phyloP scores from a whole-genome alignment of 225 moss, liverwort and hornwort genomes.

The Antitrichia curtipendula region DNA sequence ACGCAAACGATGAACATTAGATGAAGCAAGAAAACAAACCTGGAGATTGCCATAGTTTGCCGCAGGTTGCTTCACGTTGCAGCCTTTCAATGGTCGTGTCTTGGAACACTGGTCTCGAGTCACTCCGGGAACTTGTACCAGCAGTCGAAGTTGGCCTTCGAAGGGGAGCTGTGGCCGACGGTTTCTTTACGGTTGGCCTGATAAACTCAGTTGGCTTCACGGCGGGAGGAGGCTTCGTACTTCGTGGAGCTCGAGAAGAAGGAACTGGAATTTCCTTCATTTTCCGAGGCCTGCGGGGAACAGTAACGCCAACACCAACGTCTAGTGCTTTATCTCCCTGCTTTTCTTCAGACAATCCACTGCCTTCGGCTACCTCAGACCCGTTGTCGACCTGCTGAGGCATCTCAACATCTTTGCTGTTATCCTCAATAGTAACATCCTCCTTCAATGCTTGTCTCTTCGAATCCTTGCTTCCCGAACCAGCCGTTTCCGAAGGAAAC shows the following conservation, averaged over 20 bases:
- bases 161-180: neutral
- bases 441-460: neutral
- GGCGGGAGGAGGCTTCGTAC: slow-evolving; percentile 23
- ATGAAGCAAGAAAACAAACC: slow-evolving; percentile 48
- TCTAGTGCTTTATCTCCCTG: slow-evolving; percentile 9
- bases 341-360: slow-evolving; percentile 22
- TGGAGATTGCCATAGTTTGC: slow-evolving; percentile 90
- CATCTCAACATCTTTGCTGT: slow-evolving; percentile 10
- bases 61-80: slow-evolving; percentile 92
- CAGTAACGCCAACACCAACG: neutral
- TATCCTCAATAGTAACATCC: neutral
- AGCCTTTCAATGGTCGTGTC: slow-evolving; percentile 92
- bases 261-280: slow-evolving; percentile 20
- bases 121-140: slow-evolving; percentile 27
- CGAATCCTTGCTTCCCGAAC: neutral
- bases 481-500: neutral
- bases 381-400: slow-evolving; percentile 14
- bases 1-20: neutral
- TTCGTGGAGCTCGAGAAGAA: slow-evolving; percentile 12
- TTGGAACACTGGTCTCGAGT: slow-evolving; percentile 36
- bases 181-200: slow-evolving; percentile 52
- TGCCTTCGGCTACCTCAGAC: slow-evolving; percentile 11
- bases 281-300: slow-evolving; percentile 37
- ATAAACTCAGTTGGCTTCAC: slow-evolving; percentile 40
- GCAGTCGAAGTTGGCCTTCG: slow-evolving; percentile 20